Evolutionary conservation across 352 stramenopile species (phyloP).

Genomic region (Globisporangium takayamanum): DNA sequence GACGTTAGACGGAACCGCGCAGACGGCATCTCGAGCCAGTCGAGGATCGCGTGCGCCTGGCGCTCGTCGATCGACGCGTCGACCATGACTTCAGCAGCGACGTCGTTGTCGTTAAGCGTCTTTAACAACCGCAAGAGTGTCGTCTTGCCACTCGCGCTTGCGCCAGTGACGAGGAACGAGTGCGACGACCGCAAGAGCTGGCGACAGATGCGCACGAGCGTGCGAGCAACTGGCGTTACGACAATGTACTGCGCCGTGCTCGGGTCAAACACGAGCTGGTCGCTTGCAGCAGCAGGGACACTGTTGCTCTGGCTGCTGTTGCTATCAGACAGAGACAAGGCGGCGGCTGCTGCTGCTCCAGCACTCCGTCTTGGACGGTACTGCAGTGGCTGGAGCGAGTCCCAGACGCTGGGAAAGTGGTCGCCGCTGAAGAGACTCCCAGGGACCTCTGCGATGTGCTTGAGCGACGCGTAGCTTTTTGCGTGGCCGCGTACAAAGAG

Average conservation of each 20-base stretch:
- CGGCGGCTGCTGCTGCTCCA: neutral
- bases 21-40: constrained; percentile 37
- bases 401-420: constrained; percentile 34
- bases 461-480: constrained; percentile 30
- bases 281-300: neutral
- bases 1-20: constrained; percentile 31
- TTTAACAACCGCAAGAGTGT: constrained; percentile 37
- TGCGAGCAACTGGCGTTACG: constrained; percentile 15
- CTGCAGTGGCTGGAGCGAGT: constrained; percentile 10
- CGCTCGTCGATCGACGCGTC: constrained; percentile 43
- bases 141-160: constrained; percentile 42
- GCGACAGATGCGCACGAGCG: constrained; percentile 30
- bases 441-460: constrained; percentile 23
- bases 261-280: constrained; percentile 21
- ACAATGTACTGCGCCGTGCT: constrained; percentile 31
- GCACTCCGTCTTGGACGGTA: neutral
- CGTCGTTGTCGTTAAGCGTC: constrained; percentile 28
- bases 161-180: constrained; percentile 43
- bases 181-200: constrained; percentile 26
- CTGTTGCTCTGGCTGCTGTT: neutral
- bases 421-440: constrained; percentile 31
- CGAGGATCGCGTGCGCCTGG: constrained; percentile 27
- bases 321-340: too few relatives aligned
- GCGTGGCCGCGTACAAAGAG: constrained; percentile 29
- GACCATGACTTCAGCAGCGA: constrained; percentile 30